Percentiles rank a stretch among this genome's conserved stretches.
Conservation (phyloP, 257 asterid genomes). For the Penstemon newberryi region DNA sequence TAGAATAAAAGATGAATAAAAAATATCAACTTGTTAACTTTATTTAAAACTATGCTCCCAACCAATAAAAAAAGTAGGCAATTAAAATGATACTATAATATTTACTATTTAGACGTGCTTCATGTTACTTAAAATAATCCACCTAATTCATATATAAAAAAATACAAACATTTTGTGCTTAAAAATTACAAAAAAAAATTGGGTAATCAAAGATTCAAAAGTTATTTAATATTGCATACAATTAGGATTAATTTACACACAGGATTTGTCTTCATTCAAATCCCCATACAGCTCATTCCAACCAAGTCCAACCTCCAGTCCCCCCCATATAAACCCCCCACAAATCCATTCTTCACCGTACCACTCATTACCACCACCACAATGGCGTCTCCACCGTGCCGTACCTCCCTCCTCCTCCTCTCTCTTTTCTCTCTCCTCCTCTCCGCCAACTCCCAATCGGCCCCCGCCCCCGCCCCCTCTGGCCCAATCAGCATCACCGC, state of each 20-base stretch:
- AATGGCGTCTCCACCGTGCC: conserved; percentile 45
- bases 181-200: no score
- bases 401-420: conserved; percentile 35
- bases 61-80: no score
- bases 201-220: no score
- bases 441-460: conserved; percentile 45
- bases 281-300: conserved; percentile 63
- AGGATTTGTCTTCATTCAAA: conserved; percentile 33
- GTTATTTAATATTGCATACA: neutral
- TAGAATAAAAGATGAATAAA: no score
- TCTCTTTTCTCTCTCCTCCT: conserved; percentile 29
- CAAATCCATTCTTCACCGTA: neutral
- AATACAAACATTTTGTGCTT: no score
- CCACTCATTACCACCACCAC: conserved; percentile 18
- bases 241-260: neutral
- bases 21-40: no score
- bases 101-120: no score
- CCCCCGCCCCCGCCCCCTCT: conserved; percentile 61
- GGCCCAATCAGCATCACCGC: conserved; percentile 67
- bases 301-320: conserved; percentile 35
- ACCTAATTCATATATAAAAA: no score
- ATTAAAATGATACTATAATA: no score
- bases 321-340: conserved; percentile 32
- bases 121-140: no score
- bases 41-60: no score